Percentiles rank a stretch among this genome's conserved stretches.
Evolutionary conservation across 257 asterid species (phyloP).

Genomic region (Gentiana straminea): DNA sequence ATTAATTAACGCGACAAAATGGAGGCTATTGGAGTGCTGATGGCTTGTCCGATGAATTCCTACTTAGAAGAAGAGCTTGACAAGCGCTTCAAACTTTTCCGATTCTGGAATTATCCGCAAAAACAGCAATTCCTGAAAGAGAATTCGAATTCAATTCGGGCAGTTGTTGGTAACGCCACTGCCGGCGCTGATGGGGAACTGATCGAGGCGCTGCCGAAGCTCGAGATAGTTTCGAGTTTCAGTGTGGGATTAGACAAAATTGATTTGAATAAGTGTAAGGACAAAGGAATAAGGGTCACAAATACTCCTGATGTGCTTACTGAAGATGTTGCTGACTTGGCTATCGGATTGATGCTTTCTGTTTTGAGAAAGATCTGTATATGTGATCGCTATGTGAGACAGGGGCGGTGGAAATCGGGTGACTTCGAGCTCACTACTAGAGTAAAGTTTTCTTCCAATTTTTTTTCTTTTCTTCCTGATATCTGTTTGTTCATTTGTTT

Average conservation of each 20-base stretch:
- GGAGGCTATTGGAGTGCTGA: conserved; percentile 56
- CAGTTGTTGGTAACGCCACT: conserved; percentile 50
- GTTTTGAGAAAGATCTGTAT: conserved; percentile 52
- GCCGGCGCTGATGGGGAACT: conserved; percentile 45
- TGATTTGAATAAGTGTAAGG: conserved; percentile 61
- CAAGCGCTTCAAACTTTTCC: conserved; percentile 56
- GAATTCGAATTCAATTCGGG: conserved; percentile 53
- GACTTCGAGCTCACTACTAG: conserved; percentile 55
- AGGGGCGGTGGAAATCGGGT: conserved; percentile 51
- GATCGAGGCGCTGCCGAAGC: conserved; percentile 53
- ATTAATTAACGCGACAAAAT: conserved; percentile 10
- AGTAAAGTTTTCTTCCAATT: conserved; percentile 22
- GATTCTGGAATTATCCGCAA: conserved; percentile 48
- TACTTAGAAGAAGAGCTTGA: conserved; percentile 64
- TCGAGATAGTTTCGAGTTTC: conserved; percentile 60
- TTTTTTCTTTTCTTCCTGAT: background rate
- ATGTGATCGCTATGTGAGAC: conserved; percentile 57
- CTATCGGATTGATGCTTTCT: conserved; percentile 65
- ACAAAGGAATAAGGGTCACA: conserved; percentile 73
- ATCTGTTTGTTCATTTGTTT: no score
- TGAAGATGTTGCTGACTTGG: conserved; percentile 91
- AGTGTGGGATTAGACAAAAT: conserved; percentile 84
- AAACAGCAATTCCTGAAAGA: conserved; percentile 33
- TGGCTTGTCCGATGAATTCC: conserved; percentile 46
- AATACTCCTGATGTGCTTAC: conserved; percentile 84